These are phyloP conservation scores for Ophiostoma tasmaniense DNA, from an alignment of 2,329 filamentous ascomycete genomes.

Conservation along the genomic window DNA sequence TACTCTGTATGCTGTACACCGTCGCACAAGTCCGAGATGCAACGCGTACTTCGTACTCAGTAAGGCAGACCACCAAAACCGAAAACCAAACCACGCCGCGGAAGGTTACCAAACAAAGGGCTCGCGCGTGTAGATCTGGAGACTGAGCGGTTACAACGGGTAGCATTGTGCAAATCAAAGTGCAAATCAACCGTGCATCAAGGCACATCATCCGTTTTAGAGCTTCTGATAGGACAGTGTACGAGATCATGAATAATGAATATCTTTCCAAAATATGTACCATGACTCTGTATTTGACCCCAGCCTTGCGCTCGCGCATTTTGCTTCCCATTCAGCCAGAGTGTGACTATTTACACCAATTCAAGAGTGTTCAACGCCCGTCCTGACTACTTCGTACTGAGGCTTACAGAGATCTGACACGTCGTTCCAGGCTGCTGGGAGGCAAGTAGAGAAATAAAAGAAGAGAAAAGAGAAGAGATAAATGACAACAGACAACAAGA, in stretches of 20 bases:
- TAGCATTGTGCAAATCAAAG: neutral
- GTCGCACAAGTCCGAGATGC: too few relatives aligned
- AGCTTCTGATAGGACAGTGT: neutral
- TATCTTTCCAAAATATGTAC: too few relatives aligned
- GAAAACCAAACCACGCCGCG: neutral
- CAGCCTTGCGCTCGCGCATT: neutral
- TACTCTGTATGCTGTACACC: too few relatives aligned
- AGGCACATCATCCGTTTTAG: neutral
- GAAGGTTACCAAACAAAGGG: neutral
- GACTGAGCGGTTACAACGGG: too few relatives aligned
- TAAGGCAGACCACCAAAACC: too few relatives aligned
- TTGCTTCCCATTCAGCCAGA: neutral
- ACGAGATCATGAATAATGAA: neutral
- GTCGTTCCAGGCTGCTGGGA: neutral
- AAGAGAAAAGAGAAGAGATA: neutral
- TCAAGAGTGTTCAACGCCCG: neutral
- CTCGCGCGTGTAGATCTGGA: neutral
- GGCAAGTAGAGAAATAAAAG: neutral
- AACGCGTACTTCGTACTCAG: too few relatives aligned
- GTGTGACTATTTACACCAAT: too few relatives aligned
- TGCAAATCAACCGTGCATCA: too few relatives aligned
- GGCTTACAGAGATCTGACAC: neutral
- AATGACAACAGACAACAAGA: too few relatives aligned
- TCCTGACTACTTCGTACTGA: neutral
- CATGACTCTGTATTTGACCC: neutral